These are phyloP conservation scores for Fusarium nygamai DNA, from an alignment of 2,329 filamentous ascomycete species.

Conservation along the genomic window DNA sequence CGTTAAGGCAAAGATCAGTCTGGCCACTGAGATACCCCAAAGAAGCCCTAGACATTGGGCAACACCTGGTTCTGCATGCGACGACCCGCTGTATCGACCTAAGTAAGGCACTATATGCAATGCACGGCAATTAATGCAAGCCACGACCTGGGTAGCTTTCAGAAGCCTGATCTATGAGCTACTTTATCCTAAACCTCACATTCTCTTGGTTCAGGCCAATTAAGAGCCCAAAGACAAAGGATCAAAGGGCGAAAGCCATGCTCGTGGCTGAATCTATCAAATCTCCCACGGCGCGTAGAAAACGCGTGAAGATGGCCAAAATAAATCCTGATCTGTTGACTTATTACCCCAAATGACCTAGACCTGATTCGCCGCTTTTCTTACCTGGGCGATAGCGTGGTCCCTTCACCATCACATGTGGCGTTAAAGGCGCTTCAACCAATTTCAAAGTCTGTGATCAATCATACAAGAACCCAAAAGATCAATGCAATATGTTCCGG, in stretches of 20 bases:
- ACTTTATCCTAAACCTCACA: neutral
- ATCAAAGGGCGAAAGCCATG: neutral
- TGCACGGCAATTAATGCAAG: slow-evolving; percentile 38
- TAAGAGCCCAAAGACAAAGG: slow-evolving; percentile 1
- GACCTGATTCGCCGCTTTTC: slow-evolving; percentile 17
- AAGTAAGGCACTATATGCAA: slow-evolving; percentile 37
- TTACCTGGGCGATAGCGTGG: slow-evolving; percentile 14
- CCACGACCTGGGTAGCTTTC: slow-evolving; percentile 19
- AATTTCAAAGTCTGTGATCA: slow-evolving; percentile 21
- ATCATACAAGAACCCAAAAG: neutral
- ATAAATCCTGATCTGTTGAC: slow-evolving; percentile 27
- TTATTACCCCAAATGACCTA: slow-evolving; percentile 26
- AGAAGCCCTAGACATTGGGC: neutral
- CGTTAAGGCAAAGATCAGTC: neutral
- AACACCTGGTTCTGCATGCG: slow-evolving; percentile 16
- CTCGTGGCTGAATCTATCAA: slow-evolving; percentile 20
- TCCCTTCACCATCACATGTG: slow-evolving; percentile 9
- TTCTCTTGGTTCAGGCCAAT: neutral
- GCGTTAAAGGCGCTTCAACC: slow-evolving; percentile 28
- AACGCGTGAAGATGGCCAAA: slow-evolving; percentile 20
- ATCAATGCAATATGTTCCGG: neutral
- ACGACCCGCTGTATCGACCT: slow-evolving; percentile 18
- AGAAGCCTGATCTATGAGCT: neutral
- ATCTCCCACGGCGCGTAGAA: slow-evolving; percentile 30
- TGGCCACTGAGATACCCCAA: neutral